Evolutionary conservation across 805 yeast genomes (phyloP), one percentile per base, ranked within the genome.

Genomic region (Lachancea waltii): DNA sequence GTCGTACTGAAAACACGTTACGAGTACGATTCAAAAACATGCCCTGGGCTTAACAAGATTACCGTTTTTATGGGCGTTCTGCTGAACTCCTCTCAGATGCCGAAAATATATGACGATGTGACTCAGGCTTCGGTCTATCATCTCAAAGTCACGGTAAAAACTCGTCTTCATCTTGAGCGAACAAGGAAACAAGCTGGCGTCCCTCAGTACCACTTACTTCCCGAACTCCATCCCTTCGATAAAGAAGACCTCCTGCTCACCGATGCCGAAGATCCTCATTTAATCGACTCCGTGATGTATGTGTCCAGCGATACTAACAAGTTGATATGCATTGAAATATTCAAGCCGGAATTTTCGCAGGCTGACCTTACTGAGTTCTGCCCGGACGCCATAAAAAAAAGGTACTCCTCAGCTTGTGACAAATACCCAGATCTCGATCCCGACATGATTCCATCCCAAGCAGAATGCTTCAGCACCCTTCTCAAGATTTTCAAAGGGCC

Each of bases 401-500:
- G 95, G 47, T 76, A 73, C 45, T 54, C 62, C 10, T 60, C 64
- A 4, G 68, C 66, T 0, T 54, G 54, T 35, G 44, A 43, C 28
- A 42, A 41, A n/a, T 48, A 47, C 35, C 50, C 56, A 31, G 49
- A 53, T 35, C 30, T 57, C 25, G 47, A 56, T 47, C 39, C 55
- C 7, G 39, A 46, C 0, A 33, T 31, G 5, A 31, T 61, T 1
- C 89, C 94, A 0, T 61, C 74, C 3, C 72, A 78, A 3, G 55
- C 72, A 0, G 73, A 70, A 30, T 81, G 94, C 48, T 63, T 82
- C 16, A 64, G 65, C 34, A 80, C 85, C 0, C 51, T 85, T 13
- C 68, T 72, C 47, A 77, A 75, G 43, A 80, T 82, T 7, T 61
- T 85, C 33, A 74, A 68, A 45, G 89, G 86, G 2, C 90, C 95